Percentiles rank a stretch among this genome's conserved stretches.
These are phyloP conservation scores for Ophiostoma piceae DNA, from an alignment of 2,329 filamentous ascomycete genomes.

Conservation along the genomic window DNA sequence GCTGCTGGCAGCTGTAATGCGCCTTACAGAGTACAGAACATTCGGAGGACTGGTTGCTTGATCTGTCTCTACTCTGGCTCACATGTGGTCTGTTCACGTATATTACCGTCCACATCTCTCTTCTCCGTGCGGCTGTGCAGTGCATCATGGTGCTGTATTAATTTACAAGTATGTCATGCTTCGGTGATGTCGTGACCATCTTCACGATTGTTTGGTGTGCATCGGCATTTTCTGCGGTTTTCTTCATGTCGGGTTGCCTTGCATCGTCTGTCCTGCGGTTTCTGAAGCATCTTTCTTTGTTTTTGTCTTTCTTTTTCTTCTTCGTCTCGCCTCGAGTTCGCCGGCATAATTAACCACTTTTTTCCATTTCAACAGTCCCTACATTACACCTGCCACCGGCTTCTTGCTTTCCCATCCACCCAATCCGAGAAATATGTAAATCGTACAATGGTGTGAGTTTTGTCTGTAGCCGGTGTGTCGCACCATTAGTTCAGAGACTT, in stretches of 20 bases:
- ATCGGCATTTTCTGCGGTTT: background rate
- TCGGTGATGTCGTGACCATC: background rate
- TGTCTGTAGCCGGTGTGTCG: background rate
- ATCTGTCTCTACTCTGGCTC: background rate
- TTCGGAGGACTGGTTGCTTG: background rate
- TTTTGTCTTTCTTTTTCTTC: background rate
- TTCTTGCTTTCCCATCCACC: background rate
- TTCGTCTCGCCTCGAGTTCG: background rate
- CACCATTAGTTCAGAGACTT: background rate
- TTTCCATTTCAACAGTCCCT: background rate
- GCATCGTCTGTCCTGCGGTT: background rate
- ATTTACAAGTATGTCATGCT: background rate
- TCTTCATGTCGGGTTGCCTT: background rate
- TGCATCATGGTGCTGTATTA: background rate
- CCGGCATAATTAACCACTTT: background rate
- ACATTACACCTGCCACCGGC: background rate
- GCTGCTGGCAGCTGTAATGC: background rate
- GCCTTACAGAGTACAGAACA: background rate
- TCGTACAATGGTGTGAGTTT: background rate
- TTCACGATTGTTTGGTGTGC: background rate
- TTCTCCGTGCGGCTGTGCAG: constrained; percentile 2
- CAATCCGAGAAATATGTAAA: background rate
- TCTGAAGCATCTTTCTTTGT: background rate
- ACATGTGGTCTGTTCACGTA: constrained; percentile 1
- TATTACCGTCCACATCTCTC: background rate